A percentile compares a stretch with the other conserved stretches of the same genome.
These are phyloP conservation scores for Wickerhamomyces sp. DNA, from an alignment of 1,139 yeast genomes.

Conservation along the genomic window DNA sequence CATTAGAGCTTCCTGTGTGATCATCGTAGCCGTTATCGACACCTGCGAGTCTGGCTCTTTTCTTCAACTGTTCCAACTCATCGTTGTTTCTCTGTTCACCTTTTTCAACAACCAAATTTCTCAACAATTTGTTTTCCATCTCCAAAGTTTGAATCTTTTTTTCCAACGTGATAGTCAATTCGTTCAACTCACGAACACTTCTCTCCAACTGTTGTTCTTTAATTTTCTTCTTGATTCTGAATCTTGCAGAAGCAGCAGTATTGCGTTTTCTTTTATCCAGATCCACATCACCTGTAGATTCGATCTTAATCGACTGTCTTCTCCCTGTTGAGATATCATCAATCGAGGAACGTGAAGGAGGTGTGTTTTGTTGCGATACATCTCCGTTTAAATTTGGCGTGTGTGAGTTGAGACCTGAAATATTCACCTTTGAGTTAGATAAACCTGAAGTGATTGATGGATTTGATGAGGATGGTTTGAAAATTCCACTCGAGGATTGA, in stretches of 20 bases:
- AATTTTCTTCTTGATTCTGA: constrained; percentile 56
- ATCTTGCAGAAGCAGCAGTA: constrained; percentile 64
- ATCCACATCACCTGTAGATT: constrained; percentile 21
- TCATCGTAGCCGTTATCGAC: not conserved
- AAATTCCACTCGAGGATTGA: constrained; percentile 3
- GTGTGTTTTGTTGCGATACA: not conserved
- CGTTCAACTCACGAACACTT: constrained; percentile 37
- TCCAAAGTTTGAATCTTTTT: constrained; percentile 45
- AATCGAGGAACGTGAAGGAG: not conserved
- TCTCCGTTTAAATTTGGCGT: not conserved
- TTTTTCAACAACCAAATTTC: constrained; percentile 45
- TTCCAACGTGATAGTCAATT: constrained; percentile 36
- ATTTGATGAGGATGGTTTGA: not conserved
- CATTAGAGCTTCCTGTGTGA: not conserved
- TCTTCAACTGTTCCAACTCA: constrained; percentile 21
- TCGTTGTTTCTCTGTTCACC: constrained; percentile 34
- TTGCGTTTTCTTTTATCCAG: constrained; percentile 51
- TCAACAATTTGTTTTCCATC: constrained; percentile 50
- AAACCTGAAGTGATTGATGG: not conserved
- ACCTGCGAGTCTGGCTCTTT: constrained; percentile 16
- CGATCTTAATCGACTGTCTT: constrained; percentile 2
- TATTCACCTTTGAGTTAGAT: not conserved
- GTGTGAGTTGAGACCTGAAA: not conserved
- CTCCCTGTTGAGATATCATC: not conserved
- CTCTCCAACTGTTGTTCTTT: constrained; percentile 57